Conservation (phyloP, 2,329 filamentous ascomycete species). For the Helicocarpus griseus region DNA sequence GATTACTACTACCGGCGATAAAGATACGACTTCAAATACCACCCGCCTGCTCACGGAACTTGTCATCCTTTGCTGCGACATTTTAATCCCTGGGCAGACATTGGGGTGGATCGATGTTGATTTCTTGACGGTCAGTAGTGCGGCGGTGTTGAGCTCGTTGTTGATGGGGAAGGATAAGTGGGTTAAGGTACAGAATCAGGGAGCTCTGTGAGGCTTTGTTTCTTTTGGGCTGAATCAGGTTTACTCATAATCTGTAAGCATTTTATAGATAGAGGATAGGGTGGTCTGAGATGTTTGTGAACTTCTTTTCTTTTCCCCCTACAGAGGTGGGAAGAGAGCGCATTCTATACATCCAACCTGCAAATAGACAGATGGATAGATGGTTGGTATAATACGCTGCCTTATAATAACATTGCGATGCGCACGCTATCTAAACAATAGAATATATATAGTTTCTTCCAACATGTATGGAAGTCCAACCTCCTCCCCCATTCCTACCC, state of each 20-base stretch:
- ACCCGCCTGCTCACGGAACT: conserved; percentile 37
- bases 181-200: conserved; percentile 24
- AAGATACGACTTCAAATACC: neutral
- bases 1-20: neutral
- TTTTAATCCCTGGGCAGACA: conserved; percentile 50
- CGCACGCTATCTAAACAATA: too few species aligned
- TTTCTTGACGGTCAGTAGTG: conserved; percentile 44
- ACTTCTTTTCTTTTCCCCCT: too few species aligned
- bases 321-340: too few species aligned
- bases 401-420: too few species aligned
- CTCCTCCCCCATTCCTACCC: neutral
- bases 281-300: too few species aligned
- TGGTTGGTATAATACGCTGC: too few species aligned
- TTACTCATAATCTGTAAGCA: too few species aligned
- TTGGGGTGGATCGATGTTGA: conserved; percentile 52
- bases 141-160: conserved; percentile 53
- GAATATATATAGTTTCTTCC: too few species aligned
- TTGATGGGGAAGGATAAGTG: conserved; percentile 54
- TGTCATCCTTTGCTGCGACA: conserved; percentile 50
- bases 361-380: too few species aligned
- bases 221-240: neutral
- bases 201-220: neutral
- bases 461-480: neutral
- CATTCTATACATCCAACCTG: too few species aligned
- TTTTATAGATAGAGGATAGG: too few species aligned